A percentile compares a stretch with the other conserved stretches of the same genome.
Conservation (phyloP, 2,329 filamentous ascomycete species). For the Epichloe aotearoae region DNA sequence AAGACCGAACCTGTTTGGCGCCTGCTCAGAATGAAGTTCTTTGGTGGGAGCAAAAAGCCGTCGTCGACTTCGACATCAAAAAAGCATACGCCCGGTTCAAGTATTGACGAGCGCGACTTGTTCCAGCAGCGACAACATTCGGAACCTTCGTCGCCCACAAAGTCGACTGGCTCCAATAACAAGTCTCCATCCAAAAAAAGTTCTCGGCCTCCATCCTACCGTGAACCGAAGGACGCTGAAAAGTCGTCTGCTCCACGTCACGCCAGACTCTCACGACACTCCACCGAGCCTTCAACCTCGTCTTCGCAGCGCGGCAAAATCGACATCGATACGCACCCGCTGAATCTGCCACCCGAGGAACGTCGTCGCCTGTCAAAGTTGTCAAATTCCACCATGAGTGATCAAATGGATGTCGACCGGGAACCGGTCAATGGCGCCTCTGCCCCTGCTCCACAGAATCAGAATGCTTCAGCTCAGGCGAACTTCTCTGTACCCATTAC, state of each 20-base stretch:
- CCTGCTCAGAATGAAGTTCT: conserved; percentile 34
- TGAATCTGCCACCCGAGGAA: conserved; percentile 85
- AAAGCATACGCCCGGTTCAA: conserved; percentile 25
- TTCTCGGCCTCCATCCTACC: conserved; percentile 19
- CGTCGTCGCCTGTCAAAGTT: conserved; percentile 61
- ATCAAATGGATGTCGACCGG: conserved; percentile 66
- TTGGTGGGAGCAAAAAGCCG: conserved; percentile 30
- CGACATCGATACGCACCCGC: conserved; percentile 65
- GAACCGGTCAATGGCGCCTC: conserved; percentile 41
- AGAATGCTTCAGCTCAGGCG: conserved; percentile 26
- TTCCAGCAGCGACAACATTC: conserved; percentile 20
- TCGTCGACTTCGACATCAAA: conserved; percentile 16
- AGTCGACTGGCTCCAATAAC: conserved; percentile 20
- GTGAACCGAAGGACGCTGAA: conserved; percentile 10
- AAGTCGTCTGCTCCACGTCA: conserved; percentile 16
- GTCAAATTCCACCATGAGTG: conserved; percentile 43
- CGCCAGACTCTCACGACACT: conserved; percentile 34
- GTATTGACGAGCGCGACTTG: conserved; percentile 24
- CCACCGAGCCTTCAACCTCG: conserved; percentile 33
- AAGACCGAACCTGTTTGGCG: conserved; percentile 2
- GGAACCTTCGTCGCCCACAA: conserved; percentile 26
- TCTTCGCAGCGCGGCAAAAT: conserved; percentile 38
- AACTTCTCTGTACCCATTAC: conserved; percentile 41
- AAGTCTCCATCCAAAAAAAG: conserved; percentile 16
- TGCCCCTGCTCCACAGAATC: conserved; percentile 33